Evolutionary conservation across 805 yeast genomes (phyloP).

Genomic region (Komagataella pseudopastoris): DNA sequence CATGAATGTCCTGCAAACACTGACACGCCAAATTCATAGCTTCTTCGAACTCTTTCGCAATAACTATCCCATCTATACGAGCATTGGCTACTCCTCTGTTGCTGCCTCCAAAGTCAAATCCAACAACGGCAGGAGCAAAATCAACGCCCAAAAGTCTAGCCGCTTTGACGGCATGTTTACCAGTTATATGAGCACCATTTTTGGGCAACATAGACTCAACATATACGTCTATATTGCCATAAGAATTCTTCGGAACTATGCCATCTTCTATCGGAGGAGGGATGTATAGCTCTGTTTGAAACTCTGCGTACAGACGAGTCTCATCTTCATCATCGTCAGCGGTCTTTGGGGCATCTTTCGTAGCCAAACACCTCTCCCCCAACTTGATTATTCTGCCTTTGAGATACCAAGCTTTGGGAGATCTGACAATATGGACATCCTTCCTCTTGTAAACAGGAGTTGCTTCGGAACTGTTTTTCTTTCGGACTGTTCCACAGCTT

Average conservation of each 20-base stretch:
- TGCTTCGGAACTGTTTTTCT: conserved; percentile 24
- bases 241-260: conserved; percentile 57
- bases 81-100: conserved; percentile 32
- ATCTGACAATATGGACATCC: conserved; percentile 47
- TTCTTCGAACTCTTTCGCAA: conserved; percentile 45
- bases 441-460: conserved; percentile 57
- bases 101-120: conserved; percentile 52
- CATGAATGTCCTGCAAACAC: conserved; percentile 19
- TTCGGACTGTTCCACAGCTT: conserved; percentile 61
- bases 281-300: conserved; percentile 57
- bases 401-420: conserved; percentile 81
- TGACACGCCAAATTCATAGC: conserved; percentile 42
- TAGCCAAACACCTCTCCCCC: conserved; percentile 55
- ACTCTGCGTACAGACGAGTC: conserved; percentile 55
- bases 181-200: conserved; percentile 52
- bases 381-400: conserved; percentile 61
- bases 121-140: conserved; percentile 77
- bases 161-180: conserved; percentile 49
- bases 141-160: conserved; percentile 61
- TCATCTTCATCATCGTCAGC: conserved; percentile 36
- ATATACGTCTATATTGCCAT: conserved; percentile 76
- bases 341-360: conserved; percentile 19
- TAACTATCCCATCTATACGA: conserved; percentile 60
- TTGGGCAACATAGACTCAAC: conserved; percentile 70
- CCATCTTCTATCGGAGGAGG: conserved; percentile 64